Conservation (phyloP, 2,329 filamentous ascomycete species). For the Dothistroma septosporum region DNA sequence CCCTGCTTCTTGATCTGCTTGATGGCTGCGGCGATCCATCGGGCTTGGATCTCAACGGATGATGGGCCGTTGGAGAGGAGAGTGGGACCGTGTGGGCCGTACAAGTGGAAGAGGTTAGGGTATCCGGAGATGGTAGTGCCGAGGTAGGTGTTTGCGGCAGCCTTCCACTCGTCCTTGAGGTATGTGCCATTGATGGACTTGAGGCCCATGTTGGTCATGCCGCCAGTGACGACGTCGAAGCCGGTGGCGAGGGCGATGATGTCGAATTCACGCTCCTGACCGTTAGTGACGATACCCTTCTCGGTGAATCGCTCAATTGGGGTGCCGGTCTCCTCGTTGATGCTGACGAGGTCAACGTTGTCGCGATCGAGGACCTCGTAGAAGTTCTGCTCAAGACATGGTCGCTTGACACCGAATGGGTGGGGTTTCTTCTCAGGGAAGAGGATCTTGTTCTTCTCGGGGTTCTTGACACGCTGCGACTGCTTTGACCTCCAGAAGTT, state of each 20-base stretch:
- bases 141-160: slow-evolving; percentile 42
- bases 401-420: slow-evolving; percentile 47
- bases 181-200: slow-evolving; percentile 34
- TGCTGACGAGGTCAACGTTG: slow-evolving; percentile 43
- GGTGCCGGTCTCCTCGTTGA: slow-evolving; percentile 35
- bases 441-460: slow-evolving; percentile 45
- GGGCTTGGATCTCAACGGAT: slow-evolving; percentile 41
- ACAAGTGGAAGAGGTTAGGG: slow-evolving; percentile 34
- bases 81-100: slow-evolving; percentile 44
- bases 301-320: slow-evolving; percentile 43
- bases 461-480: slow-evolving; percentile 41
- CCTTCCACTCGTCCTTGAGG: slow-evolving; percentile 42
- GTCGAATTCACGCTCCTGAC: slow-evolving; percentile 43
- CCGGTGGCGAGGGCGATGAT: slow-evolving; percentile 47
- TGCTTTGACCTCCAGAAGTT: slow-evolving; percentile 47
- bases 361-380: slow-evolving; percentile 45
- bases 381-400: slow-evolving; percentile 45
- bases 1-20: slow-evolving; percentile 24
- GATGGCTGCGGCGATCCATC: slow-evolving; percentile 36
- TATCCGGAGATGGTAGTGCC: slow-evolving; percentile 39
- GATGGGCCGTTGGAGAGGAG: slow-evolving; percentile 43
- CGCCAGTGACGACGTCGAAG: slow-evolving; percentile 45
- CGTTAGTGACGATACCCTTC: slow-evolving; percentile 43
- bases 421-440: slow-evolving; percentile 44
- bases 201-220: slow-evolving; percentile 45